These are phyloP conservation scores for Blastocladiella britannica DNA, from an alignment of 192 early-diverging fungal genomes.

Conservation along the genomic window DNA sequence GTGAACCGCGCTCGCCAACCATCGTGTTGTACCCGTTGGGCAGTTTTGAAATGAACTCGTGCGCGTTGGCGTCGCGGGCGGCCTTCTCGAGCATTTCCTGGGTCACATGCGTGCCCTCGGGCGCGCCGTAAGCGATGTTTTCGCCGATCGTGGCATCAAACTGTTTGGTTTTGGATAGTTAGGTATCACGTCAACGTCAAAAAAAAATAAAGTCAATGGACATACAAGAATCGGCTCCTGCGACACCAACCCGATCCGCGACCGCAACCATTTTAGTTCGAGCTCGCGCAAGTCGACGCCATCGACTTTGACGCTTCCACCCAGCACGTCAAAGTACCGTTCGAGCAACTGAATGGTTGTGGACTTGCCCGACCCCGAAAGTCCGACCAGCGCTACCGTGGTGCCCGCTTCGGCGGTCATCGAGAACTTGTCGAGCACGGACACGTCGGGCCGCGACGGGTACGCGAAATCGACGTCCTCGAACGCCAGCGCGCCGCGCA, in stretches of 20 bases:
- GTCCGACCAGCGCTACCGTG: constrained; percentile 58
- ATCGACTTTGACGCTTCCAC: constrained; percentile 42
- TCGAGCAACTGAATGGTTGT: constrained; percentile 39
- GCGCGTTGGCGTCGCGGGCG: constrained; percentile 45
- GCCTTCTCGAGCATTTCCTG: constrained; percentile 32
- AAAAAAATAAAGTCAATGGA: too few species aligned
- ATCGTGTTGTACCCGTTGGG: constrained; percentile 66
- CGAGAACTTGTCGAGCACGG: constrained; percentile 48
- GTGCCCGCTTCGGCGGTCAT: constrained; percentile 43
- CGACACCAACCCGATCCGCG: constrained; percentile 69
- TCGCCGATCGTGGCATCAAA: constrained; percentile 58
- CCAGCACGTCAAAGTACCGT: constrained; percentile 28
- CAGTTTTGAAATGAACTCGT: constrained; percentile 49
- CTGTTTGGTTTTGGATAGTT: too few species aligned
- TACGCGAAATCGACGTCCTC: constrained; percentile 62
- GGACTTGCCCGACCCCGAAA: constrained; percentile 46
- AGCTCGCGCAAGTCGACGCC: constrained; percentile 48
- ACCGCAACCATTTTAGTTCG: constrained; percentile 63
- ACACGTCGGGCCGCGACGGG: constrained; percentile 60
- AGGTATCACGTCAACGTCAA: too few species aligned
- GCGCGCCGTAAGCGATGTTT: constrained; percentile 56
- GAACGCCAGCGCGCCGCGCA: constrained; percentile 54
- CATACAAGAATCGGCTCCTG: constrained; percentile 88
- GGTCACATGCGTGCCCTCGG: constrained; percentile 14
- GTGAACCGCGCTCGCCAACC: constrained; percentile 64